These are phyloP conservation scores for Penstemon barbatus DNA, from an alignment of 257 asterid species.

Conservation along the genomic window DNA sequence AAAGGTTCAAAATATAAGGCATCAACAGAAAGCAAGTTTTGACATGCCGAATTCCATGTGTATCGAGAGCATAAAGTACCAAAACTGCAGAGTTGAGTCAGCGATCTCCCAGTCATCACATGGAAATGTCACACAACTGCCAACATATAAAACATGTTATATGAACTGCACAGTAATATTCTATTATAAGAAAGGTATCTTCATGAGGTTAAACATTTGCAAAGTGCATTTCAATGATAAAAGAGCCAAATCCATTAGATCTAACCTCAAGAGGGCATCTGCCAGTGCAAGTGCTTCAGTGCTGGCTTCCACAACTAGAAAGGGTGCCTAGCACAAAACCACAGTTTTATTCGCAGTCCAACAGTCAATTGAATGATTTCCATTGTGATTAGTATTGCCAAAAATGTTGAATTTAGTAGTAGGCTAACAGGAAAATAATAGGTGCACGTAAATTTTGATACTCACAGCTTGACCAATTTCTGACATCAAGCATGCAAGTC, in stretches of 20 bases:
- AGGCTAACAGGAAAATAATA: slow-evolving; percentile 15
- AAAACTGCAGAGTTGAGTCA: slow-evolving; percentile 84
- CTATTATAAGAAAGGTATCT: neutral
- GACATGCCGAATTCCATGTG: neutral
- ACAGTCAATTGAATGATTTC: neutral
- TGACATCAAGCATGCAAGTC: slow-evolving; percentile 86
- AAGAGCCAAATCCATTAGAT: slow-evolving; percentile 27
- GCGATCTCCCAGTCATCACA: slow-evolving; percentile 91
- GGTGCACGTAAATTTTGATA: slow-evolving; percentile 25
- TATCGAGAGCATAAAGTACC: slow-evolving; percentile 45
- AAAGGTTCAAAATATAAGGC: slow-evolving; percentile 25
- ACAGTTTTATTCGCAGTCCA: slow-evolving; percentile 20
- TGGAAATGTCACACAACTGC: slow-evolving; percentile 79
- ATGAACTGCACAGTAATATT: slow-evolving; percentile 19
- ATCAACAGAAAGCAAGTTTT: slow-evolving; percentile 12
- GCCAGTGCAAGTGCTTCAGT: slow-evolving; percentile 68
- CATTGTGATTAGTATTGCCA: slow-evolving; percentile 12
- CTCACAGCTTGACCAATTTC: slow-evolving; percentile 96
- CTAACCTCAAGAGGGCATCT: slow-evolving; percentile 78
- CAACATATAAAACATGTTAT: slow-evolving; percentile 32
- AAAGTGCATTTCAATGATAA: slow-evolving; percentile 10
- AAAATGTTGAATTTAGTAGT: slow-evolving; percentile 5
- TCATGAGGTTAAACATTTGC: slow-evolving; percentile 4
- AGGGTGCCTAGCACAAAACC: slow-evolving; percentile 64
- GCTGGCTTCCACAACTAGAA: slow-evolving; percentile 66